Evolutionary conservation across 768 basidiomycete species (phyloP).

Genomic region (Hemileccinum rubropunctum): DNA sequence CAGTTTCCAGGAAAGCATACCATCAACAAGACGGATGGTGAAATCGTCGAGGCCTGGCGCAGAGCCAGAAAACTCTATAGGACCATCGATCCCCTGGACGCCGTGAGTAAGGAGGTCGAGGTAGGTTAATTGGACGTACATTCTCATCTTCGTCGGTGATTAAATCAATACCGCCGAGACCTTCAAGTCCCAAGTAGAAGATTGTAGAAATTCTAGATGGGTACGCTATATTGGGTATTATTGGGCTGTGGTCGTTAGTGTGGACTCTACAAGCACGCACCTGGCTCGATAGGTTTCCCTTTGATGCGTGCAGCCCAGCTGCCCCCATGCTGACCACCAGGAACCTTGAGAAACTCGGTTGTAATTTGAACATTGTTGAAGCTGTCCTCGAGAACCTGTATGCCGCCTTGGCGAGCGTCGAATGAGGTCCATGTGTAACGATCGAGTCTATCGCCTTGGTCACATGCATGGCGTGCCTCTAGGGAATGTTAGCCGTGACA

Average conservation of each 20-base stretch:
- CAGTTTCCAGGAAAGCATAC: conserved; percentile 36
- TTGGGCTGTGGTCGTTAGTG: conserved; percentile 21
- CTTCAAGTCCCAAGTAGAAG: conserved; percentile 88
- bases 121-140: conserved; percentile 41
- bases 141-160: conserved; percentile 73
- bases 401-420: conserved; percentile 81
- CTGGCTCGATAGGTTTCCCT: conserved; percentile 68
- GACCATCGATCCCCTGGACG: conserved; percentile 68
- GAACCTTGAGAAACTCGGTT: conserved; percentile 83
- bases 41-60: conserved; percentile 84
- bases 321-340: conserved; percentile 78
- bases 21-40: conserved; percentile 72
- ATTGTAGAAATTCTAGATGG: conserved; percentile 72
- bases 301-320: conserved; percentile 87
- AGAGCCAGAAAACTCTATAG: conserved; percentile 66
- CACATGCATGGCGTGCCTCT: conserved; percentile 85
- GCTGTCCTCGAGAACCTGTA: conserved; percentile 79
- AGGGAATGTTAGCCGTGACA: conserved; percentile 3
- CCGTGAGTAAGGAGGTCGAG: conserved; percentile 5
- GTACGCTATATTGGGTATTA: conserved; percentile 27
- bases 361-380: conserved; percentile 83
- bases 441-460: conserved; percentile 79
- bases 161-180: conserved; percentile 78
- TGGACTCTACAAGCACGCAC: conserved; percentile 34
- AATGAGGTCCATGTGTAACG: conserved; percentile 87